Percentiles rank a stretch among this genome's conserved stretches.
phyloP scores from a whole-genome alignment of 495 filamentous ascomycete genomes.

The Penicillium flavigenum region DNA sequence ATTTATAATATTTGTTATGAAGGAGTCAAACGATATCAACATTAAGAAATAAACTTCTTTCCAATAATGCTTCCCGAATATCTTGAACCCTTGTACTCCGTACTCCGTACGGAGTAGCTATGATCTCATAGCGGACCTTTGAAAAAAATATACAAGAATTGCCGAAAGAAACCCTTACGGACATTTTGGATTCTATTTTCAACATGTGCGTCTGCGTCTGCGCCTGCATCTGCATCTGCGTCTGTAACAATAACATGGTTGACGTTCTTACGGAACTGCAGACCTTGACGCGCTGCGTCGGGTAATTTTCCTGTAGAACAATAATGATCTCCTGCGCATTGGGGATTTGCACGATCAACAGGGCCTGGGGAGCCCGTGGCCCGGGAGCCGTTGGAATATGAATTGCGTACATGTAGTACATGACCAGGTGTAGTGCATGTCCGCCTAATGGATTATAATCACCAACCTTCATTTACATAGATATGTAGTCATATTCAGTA shows the following conservation, averaged over 20 bases:
- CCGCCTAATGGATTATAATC: not conserved
- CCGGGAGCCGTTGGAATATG: conserved; percentile 6
- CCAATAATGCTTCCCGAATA: not conserved
- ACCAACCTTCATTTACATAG: not conserved
- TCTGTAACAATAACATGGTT: conserved; percentile 11
- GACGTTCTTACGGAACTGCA: conserved; percentile 3
- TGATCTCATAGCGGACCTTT: not conserved
- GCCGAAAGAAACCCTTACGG: not conserved
- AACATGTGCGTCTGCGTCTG: not conserved
- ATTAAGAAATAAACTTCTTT: not conserved
- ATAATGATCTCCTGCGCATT: conserved; percentile 5
- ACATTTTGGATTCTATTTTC: not conserved
- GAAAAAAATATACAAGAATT: not conserved
- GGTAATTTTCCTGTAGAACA: conserved; percentile 4
- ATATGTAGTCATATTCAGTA: too few species aligned
- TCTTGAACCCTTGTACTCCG: not conserved
- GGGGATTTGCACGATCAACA: conserved; percentile 21
- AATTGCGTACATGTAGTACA: not conserved
- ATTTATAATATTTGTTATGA: not conserved
- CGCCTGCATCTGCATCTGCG: not conserved
- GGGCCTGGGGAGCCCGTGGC: conserved; percentile 6
- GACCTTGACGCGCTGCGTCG: conserved; percentile 5
- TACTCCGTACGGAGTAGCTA: not conserved
- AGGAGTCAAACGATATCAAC: not conserved
- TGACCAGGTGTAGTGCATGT: not conserved